These are phyloP conservation scores for Stylonectria norvegica DNA, from an alignment of 2,329 filamentous ascomycete genomes.

Conservation along the genomic window DNA sequence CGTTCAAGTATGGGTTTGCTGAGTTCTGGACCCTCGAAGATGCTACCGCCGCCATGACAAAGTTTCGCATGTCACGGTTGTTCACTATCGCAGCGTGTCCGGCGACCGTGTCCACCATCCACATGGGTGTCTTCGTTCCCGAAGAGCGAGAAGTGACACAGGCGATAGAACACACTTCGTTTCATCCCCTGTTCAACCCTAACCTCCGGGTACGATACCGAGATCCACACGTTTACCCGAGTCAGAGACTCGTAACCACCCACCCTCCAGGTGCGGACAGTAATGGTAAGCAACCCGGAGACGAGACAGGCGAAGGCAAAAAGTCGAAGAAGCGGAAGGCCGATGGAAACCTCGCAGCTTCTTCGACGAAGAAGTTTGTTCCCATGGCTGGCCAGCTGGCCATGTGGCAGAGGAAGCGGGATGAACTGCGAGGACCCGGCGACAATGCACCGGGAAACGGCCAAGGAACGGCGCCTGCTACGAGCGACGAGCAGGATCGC, in stretches of 20 bases:
- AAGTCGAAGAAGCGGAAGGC: conserved; percentile 54
- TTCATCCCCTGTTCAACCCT: conserved; percentile 67
- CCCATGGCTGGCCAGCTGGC: conserved; percentile 44
- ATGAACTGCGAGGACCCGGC: conserved; percentile 34
- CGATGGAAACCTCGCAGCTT: conserved; percentile 33
- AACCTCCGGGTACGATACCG: conserved; percentile 69
- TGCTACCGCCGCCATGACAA: conserved; percentile 68
- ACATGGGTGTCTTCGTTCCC: conserved; percentile 80
- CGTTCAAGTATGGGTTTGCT: conserved; percentile 78
- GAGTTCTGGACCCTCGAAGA: conserved; percentile 77
- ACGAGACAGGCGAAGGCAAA: conserved; percentile 32
- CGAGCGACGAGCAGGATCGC: conserved; percentile 16
- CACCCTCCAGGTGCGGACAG: conserved; percentile 41
- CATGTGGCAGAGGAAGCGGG: conserved; percentile 44
- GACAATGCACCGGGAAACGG: conserved; percentile 3
- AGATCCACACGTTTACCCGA: conserved; percentile 70
- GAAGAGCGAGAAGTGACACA: conserved; percentile 57
- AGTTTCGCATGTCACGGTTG: conserved; percentile 67
- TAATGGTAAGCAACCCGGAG: conserved; percentile 17
- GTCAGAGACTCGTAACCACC: conserved; percentile 57
- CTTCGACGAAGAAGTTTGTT: conserved; percentile 35
- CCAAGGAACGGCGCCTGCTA: conserved; percentile 5
- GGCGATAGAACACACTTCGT: conserved; percentile 61
- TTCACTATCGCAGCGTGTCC: conserved; percentile 75
- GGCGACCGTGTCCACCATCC: conserved; percentile 70